A percentile compares a stretch with the other conserved stretches of the same genome.
phyloP scores from a whole-genome alignment of 345 rosid species.

The Eucalyptus shirleyi region DNA sequence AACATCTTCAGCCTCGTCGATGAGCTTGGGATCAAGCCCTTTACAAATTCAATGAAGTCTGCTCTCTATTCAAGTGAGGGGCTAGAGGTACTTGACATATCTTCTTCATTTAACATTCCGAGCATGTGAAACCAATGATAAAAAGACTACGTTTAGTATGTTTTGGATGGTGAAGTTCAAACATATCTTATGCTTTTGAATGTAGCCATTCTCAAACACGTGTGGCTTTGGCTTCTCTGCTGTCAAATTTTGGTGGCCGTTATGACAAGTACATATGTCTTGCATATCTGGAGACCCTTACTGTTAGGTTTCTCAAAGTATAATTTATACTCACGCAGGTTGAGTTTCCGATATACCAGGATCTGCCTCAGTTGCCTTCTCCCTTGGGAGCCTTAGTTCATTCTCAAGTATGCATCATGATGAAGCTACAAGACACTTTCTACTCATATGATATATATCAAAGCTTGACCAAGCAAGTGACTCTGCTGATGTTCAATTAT shows the following conservation, averaged over 20 bases:
- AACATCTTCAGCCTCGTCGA: constrained; percentile 38
- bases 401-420: constrained; percentile 20
- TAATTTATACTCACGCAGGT: constrained; percentile 16
- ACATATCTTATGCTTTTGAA: neutral
- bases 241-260: neutral
- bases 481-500: neutral
- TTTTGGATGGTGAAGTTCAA: neutral
- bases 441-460: neutral
- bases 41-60: constrained; percentile 30
- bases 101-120: neutral
- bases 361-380: constrained; percentile 45
- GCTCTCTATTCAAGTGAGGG: constrained; percentile 32
- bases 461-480: neutral
- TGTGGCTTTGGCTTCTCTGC: neutral
- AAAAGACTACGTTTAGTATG: neutral
- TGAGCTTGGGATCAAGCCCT: constrained; percentile 39
- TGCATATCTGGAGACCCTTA: neutral
- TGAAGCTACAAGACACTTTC: neutral
- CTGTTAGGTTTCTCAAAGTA: neutral
- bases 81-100: constrained; percentile 20
- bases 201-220: neutral
- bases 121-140: neutral
- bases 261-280: neutral
- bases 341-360: constrained; percentile 52
- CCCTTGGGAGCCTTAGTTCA: constrained; percentile 43